Evolutionary conservation across 768 basidiomycete species (phyloP).

Genomic region (Phylloporus arenicola): DNA sequence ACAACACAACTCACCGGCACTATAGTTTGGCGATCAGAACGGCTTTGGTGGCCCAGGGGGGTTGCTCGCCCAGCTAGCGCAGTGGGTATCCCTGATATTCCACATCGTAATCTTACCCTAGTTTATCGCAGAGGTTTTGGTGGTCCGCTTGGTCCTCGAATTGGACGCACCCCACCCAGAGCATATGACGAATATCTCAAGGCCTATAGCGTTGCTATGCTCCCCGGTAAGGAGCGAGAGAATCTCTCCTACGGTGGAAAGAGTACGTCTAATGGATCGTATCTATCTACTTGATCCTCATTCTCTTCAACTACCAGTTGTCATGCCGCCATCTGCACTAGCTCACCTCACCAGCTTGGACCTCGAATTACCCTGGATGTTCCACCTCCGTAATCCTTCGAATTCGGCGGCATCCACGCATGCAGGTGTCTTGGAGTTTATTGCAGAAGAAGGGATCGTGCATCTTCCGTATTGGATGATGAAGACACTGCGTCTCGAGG

Average conservation of each 20-base stretch:
- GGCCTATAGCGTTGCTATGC: constrained; percentile 94
- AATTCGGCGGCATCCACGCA: constrained; percentile 85
- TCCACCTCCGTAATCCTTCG: constrained; percentile 86
- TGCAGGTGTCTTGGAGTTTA: constrained; percentile 97
- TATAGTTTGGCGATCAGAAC: constrained; percentile 34
- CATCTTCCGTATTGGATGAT: constrained; percentile 99
- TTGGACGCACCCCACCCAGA: constrained; percentile 52
- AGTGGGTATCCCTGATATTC: constrained; percentile 34
- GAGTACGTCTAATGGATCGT: constrained; percentile 53
- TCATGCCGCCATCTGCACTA: constrained; percentile 95
- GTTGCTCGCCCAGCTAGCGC: constrained; percentile 61
- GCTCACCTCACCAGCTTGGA: constrained; percentile 85
- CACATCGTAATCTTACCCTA: constrained; percentile 13
- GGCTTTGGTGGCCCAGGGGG: constrained; percentile 47
- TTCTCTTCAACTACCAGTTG: constrained; percentile 48
- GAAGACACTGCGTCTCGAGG: constrained; percentile 87
- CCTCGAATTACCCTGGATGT: constrained; percentile 91
- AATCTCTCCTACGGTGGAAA: constrained; percentile 97
- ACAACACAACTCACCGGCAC: constrained; percentile 5
- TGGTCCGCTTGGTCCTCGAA: constrained; percentile 41
- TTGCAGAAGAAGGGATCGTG: constrained; percentile 92
- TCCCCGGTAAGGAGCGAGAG: constrained; percentile 77
- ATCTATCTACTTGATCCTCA: constrained; percentile 8
- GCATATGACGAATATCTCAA: constrained; percentile 90
- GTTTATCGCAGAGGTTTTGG: constrained; percentile 45